A percentile compares a stretch with the other conserved stretches of the same genome.
Conservation (phyloP, 169 alveolate species). For the Plasmodium inui region DNA sequence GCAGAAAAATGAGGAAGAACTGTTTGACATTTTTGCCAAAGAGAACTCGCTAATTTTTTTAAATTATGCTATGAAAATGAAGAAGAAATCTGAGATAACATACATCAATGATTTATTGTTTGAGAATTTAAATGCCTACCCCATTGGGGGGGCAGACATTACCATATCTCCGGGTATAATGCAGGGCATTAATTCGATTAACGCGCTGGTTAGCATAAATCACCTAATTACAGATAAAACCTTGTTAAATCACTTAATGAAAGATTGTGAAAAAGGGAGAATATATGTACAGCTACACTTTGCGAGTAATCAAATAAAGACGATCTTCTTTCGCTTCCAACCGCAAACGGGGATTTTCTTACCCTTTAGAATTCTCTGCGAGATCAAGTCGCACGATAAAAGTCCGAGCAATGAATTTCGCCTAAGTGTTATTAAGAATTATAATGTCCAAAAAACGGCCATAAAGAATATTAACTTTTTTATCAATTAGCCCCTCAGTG, state of each 20-base stretch:
- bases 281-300: constrained; percentile 53
- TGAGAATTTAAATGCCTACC: constrained; percentile 27
- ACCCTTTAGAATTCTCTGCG: constrained; percentile 64
- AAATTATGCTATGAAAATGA: constrained; percentile 43
- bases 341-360: constrained; percentile 53
- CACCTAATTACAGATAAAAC: constrained; percentile 7
- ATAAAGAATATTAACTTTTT: constrained; percentile 57
- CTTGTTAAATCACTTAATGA: background rate
- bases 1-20: background rate
- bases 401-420: constrained; percentile 34
- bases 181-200: constrained; percentile 56
- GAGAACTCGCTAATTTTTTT: constrained; percentile 64
- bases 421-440: constrained; percentile 29
- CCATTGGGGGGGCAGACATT: constrained; percentile 66
- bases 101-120: constrained; percentile 35
- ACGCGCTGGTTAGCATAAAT: constrained; percentile 41
- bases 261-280: constrained; percentile 55
- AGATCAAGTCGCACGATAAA: background rate
- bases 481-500: constrained; percentile 20
- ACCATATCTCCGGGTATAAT: constrained; percentile 69
- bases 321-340: constrained; percentile 46
- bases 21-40: constrained; percentile 14
- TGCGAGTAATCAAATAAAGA: constrained; percentile 20
- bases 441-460: constrained; percentile 44
- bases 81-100: constrained; percentile 15